Evolutionary conservation across 805 yeast genomes (phyloP).

Genomic region (Yarrowia sp.): DNA sequence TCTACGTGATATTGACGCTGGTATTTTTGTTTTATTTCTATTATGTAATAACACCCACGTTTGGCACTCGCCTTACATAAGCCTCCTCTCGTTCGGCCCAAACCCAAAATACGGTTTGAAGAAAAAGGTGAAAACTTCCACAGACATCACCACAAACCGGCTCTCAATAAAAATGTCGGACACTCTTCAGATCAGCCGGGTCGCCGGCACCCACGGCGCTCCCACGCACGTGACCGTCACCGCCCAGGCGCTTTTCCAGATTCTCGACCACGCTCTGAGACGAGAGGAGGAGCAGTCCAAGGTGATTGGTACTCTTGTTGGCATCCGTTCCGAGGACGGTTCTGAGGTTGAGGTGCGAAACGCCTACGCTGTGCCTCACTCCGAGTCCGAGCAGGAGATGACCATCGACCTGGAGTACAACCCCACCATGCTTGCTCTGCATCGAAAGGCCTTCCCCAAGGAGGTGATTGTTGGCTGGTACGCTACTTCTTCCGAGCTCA

Average conservation of each 20-base stretch:
- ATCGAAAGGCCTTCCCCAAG: conserved; percentile 69
- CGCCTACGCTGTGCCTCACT: conserved; percentile 79
- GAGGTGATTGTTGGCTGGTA: conserved; percentile 85
- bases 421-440: conserved; percentile 63
- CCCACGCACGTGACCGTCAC: conserved; percentile 59
- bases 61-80: background rate
- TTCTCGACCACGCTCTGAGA: conserved; percentile 68
- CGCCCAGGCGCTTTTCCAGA: conserved; percentile 70
- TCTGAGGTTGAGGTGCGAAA: conserved; percentile 67
- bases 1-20: no score
- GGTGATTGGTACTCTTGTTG: conserved; percentile 79
- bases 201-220: conserved; percentile 25
- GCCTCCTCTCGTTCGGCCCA: conserved; percentile 1
- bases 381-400: conserved; percentile 70
- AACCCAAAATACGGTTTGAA: conserved; percentile 15
- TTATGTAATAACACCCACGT: no score
- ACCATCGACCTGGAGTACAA: conserved; percentile 75
- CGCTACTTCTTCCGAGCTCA: conserved; percentile 54
- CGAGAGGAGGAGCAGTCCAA: conserved; percentile 54
- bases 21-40: no score
- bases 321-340: conserved; percentile 81
- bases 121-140: conserved; percentile 24
- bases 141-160: background rate
- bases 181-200: conserved; percentile 24
- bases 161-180: conserved; percentile 7